Evolutionary conservation across 164 flowering plant species (phyloP), one percentile per base, ranked within the genome.

Genomic region (Chloranthus sessilifolius): DNA sequence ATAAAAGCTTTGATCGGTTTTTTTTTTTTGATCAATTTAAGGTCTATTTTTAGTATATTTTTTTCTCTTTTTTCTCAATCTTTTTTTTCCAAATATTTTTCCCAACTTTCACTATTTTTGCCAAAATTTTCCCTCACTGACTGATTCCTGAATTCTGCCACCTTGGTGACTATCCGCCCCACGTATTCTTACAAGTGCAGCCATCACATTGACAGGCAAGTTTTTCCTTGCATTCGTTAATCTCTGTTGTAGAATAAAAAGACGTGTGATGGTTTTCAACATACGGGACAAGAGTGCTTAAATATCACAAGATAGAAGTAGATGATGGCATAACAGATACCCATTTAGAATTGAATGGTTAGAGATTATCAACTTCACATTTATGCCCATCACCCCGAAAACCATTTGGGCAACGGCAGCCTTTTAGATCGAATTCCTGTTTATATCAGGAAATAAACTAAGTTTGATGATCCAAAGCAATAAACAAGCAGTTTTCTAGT

Each of bases 151-250:
- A n/a, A n/a, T n/a, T n/a, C n/a, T n/a, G n/a, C n/a, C n/a, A n/a
- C n/a, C n/a, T n/a, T n/a, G n/a, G n/a, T n/a, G n/a, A n/a, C n/a
- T 61, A 88, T 50, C 87, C 79, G 51, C 96, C 98, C 90, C 90
- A 91, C 8, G 68, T 70, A 65, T 91, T 79, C 64, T 75, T 78
- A 50, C 98, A 91, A 56, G 68, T 65, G 74, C 98, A 91, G 1
- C 84, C 88, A 52, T 79, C 79, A 49, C 98, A 91, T 35, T 82
- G 81, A 60, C 98, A 91, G 31, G 82, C 87, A 14, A 30, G 8
- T 10, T 66, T 61, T 28, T 76, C 83, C 73, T 80, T 83, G 72
- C 98, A 91, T 59, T 91, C 98, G 53, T 91, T 56, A 30, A 81
- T 42, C 71, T 91, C 98, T 91, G 70, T 40, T 55, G 33, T 42